A percentile compares a stretch with the other conserved stretches of the same genome.
These are phyloP conservation scores for Solanum habrochaites DNA, from an alignment of 257 asterid genomes.

Conservation along the genomic window DNA sequence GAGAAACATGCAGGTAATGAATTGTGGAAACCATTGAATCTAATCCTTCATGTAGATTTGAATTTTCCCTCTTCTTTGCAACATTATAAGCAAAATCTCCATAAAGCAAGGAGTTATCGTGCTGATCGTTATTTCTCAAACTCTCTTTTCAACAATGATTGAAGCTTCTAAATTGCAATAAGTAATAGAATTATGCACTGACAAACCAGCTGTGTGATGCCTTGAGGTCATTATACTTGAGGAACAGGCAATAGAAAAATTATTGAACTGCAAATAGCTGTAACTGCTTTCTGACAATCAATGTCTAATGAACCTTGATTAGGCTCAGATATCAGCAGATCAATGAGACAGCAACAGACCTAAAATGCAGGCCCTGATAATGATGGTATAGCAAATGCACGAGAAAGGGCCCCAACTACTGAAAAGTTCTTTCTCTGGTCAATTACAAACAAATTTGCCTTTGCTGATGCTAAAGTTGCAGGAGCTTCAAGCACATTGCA, in stretches of 20 bases:
- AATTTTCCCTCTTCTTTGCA: slow-evolving; percentile 32
- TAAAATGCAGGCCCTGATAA: slow-evolving; percentile 69
- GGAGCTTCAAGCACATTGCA: slow-evolving; percentile 39
- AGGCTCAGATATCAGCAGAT: slow-evolving; percentile 33
- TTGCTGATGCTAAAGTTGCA: slow-evolving; percentile 57
- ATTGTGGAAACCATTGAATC: slow-evolving; percentile 29
- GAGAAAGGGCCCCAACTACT: slow-evolving; percentile 56
- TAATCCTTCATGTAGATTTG: slow-evolving; percentile 33
- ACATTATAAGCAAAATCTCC: slow-evolving; percentile 50
- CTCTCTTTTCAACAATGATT: slow-evolving; percentile 29
- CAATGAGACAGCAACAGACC: slow-evolving; percentile 51
- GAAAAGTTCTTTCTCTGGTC: slow-evolving; percentile 48
- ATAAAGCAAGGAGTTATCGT: slow-evolving; percentile 42
- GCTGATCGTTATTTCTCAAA: slow-evolving; percentile 19
- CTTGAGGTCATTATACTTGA: slow-evolving; percentile 19
- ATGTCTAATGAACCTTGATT: slow-evolving; percentile 15
- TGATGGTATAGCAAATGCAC: slow-evolving; percentile 59
- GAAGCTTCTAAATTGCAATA: slow-evolving; percentile 21
- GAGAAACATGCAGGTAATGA: slow-evolving; percentile 40
- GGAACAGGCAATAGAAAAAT: slow-evolving; percentile 19
- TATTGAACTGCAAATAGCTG: slow-evolving; percentile 48
- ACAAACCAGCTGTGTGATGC: slow-evolving; percentile 22
- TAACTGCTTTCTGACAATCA: slow-evolving; percentile 20
- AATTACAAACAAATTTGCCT: slow-evolving; percentile 43
- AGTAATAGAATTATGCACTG: slow-evolving; percentile 21